Percentiles rank a stretch among this genome's conserved stretches.
Evolutionary conservation across 805 yeast species (phyloP).

Genomic region (Pichia membranifaciens): DNA sequence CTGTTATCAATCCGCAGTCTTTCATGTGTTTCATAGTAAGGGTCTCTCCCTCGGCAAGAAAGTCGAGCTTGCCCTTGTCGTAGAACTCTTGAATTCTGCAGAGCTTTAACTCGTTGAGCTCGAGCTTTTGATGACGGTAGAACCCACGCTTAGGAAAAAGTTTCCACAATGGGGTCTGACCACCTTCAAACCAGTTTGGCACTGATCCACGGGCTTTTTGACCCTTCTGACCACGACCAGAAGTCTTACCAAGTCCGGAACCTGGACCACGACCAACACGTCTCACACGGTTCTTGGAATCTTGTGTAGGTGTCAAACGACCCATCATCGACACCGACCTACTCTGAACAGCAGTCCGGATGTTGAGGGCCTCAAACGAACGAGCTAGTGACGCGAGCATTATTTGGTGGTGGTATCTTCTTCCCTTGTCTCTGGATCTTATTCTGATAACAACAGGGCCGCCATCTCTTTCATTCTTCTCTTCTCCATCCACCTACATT

Average conservation of each 20-base stretch:
- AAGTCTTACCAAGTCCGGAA: constrained; percentile 86
- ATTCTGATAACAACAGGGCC: too few relatives aligned
- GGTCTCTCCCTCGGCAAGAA: constrained; percentile 50
- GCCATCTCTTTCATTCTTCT: too few relatives aligned
- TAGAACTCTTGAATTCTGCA: constrained; percentile 66
- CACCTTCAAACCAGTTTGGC: constrained; percentile 96
- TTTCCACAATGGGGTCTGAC: constrained; percentile 89
- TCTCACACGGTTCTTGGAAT: constrained; percentile 55
- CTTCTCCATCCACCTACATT: too few relatives aligned
- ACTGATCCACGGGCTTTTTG: constrained; percentile 93
- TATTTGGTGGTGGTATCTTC: background rate
- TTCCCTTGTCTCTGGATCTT: background rate
- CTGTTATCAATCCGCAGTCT: constrained; percentile 65
- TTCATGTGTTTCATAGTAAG: constrained; percentile 75
- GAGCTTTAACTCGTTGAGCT: constrained; percentile 56
- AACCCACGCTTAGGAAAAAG: constrained; percentile 87
- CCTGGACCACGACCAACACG: constrained; percentile 97
- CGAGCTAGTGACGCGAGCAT: constrained; percentile 1
- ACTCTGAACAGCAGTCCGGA: constrained; percentile 7
- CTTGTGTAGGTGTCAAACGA: constrained; percentile 50
- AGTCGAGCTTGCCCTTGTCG: constrained; percentile 54
- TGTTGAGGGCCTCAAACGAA: background rate
- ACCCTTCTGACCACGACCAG: constrained; percentile 98
- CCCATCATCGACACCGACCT: constrained; percentile 44
- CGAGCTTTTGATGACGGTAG: constrained; percentile 53